Evolutionary conservation across 78 protist genomes (phyloP).

Genomic region (Dictyostelium firmibasis): DNA sequence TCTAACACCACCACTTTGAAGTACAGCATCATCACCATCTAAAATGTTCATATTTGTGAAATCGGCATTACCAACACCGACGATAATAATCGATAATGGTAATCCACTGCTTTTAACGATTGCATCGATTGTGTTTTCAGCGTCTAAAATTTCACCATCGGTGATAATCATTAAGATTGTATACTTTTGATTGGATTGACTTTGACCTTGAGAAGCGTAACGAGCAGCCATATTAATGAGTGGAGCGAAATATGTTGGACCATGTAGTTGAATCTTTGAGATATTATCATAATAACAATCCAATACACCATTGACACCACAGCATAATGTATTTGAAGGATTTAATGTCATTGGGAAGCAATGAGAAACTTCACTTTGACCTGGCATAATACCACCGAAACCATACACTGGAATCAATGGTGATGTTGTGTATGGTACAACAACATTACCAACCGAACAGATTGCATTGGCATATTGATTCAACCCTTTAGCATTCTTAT

Average conservation of each 20-base stretch:
- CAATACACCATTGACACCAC: constrained; percentile 75
- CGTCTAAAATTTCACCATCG: constrained; percentile 92
- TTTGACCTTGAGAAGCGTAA: not conserved
- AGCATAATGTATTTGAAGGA: not conserved
- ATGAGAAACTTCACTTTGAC: constrained; percentile 43
- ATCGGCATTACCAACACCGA: constrained; percentile 91
- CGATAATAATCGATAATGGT: constrained; percentile 86
- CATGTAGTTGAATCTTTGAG: constrained; percentile 39
- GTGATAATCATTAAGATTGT: constrained; percentile 88
- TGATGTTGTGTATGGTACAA: constrained; percentile 10
- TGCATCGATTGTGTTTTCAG: constrained; percentile 75
- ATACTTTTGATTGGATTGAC: constrained; percentile 64
- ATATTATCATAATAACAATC: constrained; percentile 56
- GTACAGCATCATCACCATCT: constrained; percentile 86
- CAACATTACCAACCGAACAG: constrained; percentile 27
- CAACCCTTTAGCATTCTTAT: not conserved
- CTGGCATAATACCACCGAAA: constrained; percentile 87
- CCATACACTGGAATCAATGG: constrained; percentile 85
- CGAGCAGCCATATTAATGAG: constrained; percentile 20
- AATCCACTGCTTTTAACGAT: constrained; percentile 64
- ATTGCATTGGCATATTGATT: constrained; percentile 81
- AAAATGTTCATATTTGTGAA: constrained; percentile 83
- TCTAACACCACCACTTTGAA: not conserved
- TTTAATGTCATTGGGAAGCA: constrained; percentile 78
- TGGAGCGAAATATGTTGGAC: constrained; percentile 88